Base-by-base conservation (phyloP, 352 stramenopile genomes). In the Pythium oligandrum region DNA sequence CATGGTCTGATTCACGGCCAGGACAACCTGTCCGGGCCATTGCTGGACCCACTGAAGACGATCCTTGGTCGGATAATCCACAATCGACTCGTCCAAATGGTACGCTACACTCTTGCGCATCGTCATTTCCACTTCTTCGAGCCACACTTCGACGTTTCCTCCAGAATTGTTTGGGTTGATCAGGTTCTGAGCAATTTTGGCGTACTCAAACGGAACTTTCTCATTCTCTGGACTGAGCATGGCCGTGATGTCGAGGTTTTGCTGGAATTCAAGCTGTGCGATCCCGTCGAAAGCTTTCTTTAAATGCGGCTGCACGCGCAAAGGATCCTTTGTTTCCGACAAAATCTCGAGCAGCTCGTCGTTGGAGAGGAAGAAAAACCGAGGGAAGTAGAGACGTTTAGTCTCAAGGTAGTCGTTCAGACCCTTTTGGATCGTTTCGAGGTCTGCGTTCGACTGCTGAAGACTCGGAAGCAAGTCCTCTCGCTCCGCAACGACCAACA, bases 211-310 rank as follows among this genome's bases (percentile, higher is more conserved):
- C 6, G 86, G 70, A 8, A 98, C 79, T 33, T 87, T 92, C 61
- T 98, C 91, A 51, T 86, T 84, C 53, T 90, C 78, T 0, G 79
- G 78, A 59, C 90, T 87, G 51, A 90, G 59, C 84, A 97, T 95
- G 7, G 91, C 88, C 0, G 88, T 94, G 55, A 98, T 97, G 53
- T 98, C 87, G 40, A 97, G 61, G 53, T 95, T 96, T 5, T 83
- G 58, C 48, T 96, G 78, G 57, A 98, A 98, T 49, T 98, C 90
- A 12, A 98, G 78, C 46, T 85, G 77, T 8, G 76, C 68, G 59
- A 98, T 97, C 17, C 93, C 93, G 55, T 98, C 93, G 50, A 98
- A 98, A 11, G 82, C 84, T 42, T 98, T 98, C 65, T 97, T 97
- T 10, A 98, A 63, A 60, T 97, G 88, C 4, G 93, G 93, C 61